These are phyloP conservation scores for Phytophthora fragariaefolia DNA, from an alignment of 352 stramenopile species.

Conservation along the genomic window DNA sequence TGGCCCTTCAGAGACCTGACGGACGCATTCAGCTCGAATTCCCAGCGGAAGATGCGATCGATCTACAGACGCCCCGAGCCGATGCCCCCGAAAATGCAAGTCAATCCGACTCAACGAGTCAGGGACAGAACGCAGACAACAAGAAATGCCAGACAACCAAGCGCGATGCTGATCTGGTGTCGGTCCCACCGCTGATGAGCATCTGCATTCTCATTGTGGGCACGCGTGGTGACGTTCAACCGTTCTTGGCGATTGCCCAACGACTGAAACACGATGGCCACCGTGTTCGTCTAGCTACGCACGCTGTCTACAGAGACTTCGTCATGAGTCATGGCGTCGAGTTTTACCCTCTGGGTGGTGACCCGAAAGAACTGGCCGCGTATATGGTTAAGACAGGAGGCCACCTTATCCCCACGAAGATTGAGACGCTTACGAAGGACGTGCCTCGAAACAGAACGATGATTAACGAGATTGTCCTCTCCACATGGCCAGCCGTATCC, in stretches of 20 bases:
- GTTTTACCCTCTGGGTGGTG: slow-evolving; percentile 72
- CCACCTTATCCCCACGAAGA: slow-evolving; percentile 64
- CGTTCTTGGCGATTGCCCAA: slow-evolving; percentile 81
- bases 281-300: slow-evolving; percentile 89
- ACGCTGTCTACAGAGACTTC: slow-evolving; percentile 81
- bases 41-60: slow-evolving; percentile 36
- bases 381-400: slow-evolving; percentile 92
- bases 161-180: slow-evolving; percentile 7
- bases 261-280: slow-evolving; percentile 84
- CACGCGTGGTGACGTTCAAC: slow-evolving; percentile 80
- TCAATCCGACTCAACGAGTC: neutral
- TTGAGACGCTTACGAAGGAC: slow-evolving; percentile 56
- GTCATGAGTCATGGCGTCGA: slow-evolving; percentile 71
- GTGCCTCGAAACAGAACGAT: slow-evolving; percentile 86
- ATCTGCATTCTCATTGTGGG: slow-evolving; percentile 89
- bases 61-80: slow-evolving; percentile 17
- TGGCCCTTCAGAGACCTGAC: slow-evolving; percentile 30
- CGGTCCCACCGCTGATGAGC: slow-evolving; percentile 43
- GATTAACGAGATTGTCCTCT: slow-evolving; percentile 88
- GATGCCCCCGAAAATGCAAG: neutral
- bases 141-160: neutral
- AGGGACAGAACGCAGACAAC: neutral
- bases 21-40: slow-evolving; percentile 55
- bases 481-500: slow-evolving; percentile 87
- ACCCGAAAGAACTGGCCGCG: slow-evolving; percentile 67